phyloP scores from a whole-genome alignment of 73 alveolate genomes.

The Symbiodinium natans region DNA sequence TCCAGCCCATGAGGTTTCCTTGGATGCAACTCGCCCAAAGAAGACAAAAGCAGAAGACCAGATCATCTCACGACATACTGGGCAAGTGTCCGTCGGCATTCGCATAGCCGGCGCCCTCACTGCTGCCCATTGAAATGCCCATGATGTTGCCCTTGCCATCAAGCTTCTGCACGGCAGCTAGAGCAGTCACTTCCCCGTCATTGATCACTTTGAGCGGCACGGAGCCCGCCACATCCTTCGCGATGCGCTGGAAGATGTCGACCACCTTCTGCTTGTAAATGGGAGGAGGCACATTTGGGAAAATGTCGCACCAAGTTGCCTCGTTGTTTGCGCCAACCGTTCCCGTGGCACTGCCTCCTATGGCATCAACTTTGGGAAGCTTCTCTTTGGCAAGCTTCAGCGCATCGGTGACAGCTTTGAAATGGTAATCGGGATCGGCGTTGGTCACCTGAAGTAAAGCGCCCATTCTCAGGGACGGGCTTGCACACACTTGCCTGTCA shows the following conservation, averaged over 20 bases:
- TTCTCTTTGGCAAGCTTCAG: constrained; percentile 65
- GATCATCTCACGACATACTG: too few relatives aligned
- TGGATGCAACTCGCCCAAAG: background rate
- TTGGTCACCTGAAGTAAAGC: constrained; percentile 75
- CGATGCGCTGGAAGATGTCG: constrained; percentile 86
- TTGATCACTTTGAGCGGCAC: constrained; percentile 36
- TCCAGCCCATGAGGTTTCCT: constrained; percentile 93
- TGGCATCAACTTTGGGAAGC: constrained; percentile 79
- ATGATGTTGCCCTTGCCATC: constrained; percentile 79
- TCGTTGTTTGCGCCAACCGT: constrained; percentile 81
- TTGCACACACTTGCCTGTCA: too few relatives aligned
- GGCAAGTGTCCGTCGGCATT: constrained; percentile 51
- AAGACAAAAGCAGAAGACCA: too few relatives aligned
- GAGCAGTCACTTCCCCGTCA: constrained; percentile 32
- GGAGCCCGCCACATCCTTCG: constrained; percentile 78
- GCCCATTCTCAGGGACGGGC: too few relatives aligned
- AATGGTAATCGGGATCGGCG: constrained; percentile 76
- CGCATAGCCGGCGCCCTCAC: constrained; percentile 90
- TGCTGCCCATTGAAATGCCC: constrained; percentile 86
- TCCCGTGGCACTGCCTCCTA: constrained; percentile 91
- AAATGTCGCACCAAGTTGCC: constrained; percentile 92
- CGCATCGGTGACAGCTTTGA: constrained; percentile 62
- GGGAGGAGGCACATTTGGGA: constrained; percentile 86
- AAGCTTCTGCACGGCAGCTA: constrained; percentile 79
- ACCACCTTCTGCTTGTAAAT: constrained; percentile 83